Percentiles rank a stretch among this genome's conserved stretches.
phyloP scores from a whole-genome alignment of 139 green algal species.

The Chlorella sorokiniana region DNA sequence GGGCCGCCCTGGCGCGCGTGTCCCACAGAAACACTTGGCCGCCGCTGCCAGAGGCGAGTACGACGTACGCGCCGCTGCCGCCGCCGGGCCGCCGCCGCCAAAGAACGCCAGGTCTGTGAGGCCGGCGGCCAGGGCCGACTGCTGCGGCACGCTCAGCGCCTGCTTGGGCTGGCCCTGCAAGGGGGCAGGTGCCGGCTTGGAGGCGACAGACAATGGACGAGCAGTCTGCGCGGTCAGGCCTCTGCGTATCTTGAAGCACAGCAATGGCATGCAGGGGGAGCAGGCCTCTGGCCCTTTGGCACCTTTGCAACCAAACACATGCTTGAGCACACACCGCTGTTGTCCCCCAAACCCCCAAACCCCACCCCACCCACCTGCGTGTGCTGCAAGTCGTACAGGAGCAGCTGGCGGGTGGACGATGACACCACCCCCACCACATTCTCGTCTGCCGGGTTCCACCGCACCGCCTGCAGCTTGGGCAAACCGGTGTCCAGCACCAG shows the following conservation, averaged over 20 bases:
- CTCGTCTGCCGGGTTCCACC: constrained; percentile 40
- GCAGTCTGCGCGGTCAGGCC: no score
- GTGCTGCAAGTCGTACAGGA: constrained; percentile 44
- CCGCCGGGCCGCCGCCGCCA: neutral
- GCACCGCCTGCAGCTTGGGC: constrained; percentile 31
- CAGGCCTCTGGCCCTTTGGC: no score
- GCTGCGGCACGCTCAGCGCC: neutral
- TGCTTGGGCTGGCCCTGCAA: constrained; percentile 19
- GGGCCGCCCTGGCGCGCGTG: neutral
- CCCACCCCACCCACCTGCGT: constrained; percentile 23
- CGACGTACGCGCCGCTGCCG: neutral
- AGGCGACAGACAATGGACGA: no score
- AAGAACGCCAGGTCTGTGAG: constrained; percentile 28
- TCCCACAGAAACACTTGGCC: constrained; percentile 38
- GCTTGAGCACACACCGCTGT: neutral
- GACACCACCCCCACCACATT: constrained; percentile 33
- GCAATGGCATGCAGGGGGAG: neutral
- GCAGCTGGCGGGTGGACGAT: constrained; percentile 12
- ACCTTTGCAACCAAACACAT: no score
- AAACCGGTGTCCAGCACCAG: constrained; percentile 24
- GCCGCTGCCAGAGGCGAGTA: constrained; percentile 8
- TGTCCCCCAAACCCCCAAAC: neutral
- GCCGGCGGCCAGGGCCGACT: constrained; percentile 17
- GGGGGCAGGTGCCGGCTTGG: neutral
- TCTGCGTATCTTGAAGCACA: no score